Base-by-base conservation (phyloP, 495 filamentous ascomycete genomes). In the Pyrenula aspistea region DNA sequence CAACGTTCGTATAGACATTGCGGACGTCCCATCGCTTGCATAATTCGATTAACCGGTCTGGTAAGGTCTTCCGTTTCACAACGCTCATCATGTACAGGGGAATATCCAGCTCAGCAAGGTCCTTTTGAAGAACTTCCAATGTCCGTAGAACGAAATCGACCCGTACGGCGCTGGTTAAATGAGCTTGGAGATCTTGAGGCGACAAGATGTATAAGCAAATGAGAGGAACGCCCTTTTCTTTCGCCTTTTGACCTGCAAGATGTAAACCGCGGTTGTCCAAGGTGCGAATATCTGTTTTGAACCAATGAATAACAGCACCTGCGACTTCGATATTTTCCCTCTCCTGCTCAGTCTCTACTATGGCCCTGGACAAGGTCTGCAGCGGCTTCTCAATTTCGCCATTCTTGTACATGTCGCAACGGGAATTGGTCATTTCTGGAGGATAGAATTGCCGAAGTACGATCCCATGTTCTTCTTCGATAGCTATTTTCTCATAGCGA, bases 271-370 rank as follows among this genome's bases (percentile, higher is more conserved):
- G 83, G 62, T 96, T 96, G 62, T 96, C 91, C 3, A 70, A 62
- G 1, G 78, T 73, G 3, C 91, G 76, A 52, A 96, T 68, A 67
- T 95, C 91, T 56, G 81, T 82, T 67, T 94, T 93, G 71, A 91
- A 95, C 91, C 91, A 95, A 70, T 95, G 88, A 3, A 96, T 81
- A 0, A 96, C 88, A 0, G 84, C 83, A 24, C 80, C 73, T 31
- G 78, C 77, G 1, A 79, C 69, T 10, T 65, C 56, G 2, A 84
- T 72, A 0, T 68, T 63, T 23, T 67, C 59, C 0, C 82, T 72
- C n/a, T 59, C 59, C 1, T 68, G 56, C 0, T 67, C 62, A 1
- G 83, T 86, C 8, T 80, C 77, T 23, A 68, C 60, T 15, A 83
- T 75, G 0, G 83, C 79, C 2, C 68, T 65, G 31, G 79, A 63